A percentile compares a stretch with the other conserved stretches of the same genome.
Conservation (phyloP, 2,329 filamentous ascomycete genomes). For the Cadophora luteo-olivacea region DNA sequence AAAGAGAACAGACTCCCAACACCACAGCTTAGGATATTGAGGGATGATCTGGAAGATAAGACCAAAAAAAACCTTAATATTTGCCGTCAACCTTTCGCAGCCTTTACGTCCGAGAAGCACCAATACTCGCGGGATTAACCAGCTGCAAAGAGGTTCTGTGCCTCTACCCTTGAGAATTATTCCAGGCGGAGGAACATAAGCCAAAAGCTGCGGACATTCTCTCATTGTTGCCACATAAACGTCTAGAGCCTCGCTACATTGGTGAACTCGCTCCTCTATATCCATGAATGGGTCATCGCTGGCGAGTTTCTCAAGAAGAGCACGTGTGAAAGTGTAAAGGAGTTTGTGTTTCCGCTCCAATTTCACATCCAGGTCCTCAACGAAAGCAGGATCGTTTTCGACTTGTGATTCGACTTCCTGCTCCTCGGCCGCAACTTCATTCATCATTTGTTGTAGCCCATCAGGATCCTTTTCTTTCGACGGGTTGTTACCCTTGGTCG, state of each 20-base stretch:
- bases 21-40: constrained; percentile 56
- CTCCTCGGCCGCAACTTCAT: constrained; percentile 64
- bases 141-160: constrained; percentile 68
- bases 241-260: constrained; percentile 75
- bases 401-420: constrained; percentile 55
- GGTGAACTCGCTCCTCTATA: constrained; percentile 59
- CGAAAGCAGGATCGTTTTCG: constrained; percentile 2
- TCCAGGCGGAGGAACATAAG: constrained; percentile 50
- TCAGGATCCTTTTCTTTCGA: constrained; percentile 59
- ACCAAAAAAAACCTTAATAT: constrained; percentile 60
- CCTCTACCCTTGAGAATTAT: constrained; percentile 57
- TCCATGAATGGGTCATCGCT: constrained; percentile 71
- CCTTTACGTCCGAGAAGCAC: constrained; percentile 60
- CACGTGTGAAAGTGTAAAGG: constrained; percentile 82
- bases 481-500: constrained; percentile 66
- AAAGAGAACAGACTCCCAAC: constrained; percentile 51
- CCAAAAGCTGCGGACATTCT: constrained; percentile 75
- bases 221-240: constrained; percentile 78
- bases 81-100: constrained; percentile 54
- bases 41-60: constrained; percentile 55
- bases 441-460: constrained; percentile 75
- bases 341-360: constrained; percentile 83
- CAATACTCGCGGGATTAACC: constrained; percentile 66
- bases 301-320: constrained; percentile 74
- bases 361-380: constrained; percentile 63